These are phyloP conservation scores for Stephania japonica DNA, from an alignment of 164 flowering plant genomes.

Conservation along the genomic window DNA sequence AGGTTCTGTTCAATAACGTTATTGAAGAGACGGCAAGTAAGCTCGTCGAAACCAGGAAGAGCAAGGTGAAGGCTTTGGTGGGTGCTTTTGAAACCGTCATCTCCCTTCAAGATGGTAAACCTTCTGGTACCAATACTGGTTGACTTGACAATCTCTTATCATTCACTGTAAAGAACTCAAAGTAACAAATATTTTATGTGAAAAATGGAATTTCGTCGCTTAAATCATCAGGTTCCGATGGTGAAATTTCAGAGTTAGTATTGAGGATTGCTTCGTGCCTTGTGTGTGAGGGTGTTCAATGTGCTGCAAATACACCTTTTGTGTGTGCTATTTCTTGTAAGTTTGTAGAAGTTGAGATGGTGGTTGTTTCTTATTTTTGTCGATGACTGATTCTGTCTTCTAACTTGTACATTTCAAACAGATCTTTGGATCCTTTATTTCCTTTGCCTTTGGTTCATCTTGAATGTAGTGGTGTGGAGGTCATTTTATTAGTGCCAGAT, in stretches of 20 bases:
- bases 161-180: constrained; percentile 4
- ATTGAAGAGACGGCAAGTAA: constrained; percentile 64
- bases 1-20: constrained; percentile 41
- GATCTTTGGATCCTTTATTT: neutral
- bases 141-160: neutral
- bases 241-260: neutral
- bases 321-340: neutral
- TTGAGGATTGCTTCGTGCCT: neutral
- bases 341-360: neutral
- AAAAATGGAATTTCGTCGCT: neutral
- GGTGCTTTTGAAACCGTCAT: constrained; percentile 71
- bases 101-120: constrained; percentile 42
- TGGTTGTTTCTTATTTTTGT: neutral
- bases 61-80: constrained; percentile 70
- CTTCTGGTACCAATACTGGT: constrained; percentile 4
- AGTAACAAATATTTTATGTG: neutral
- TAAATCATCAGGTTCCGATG: neutral
- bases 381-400: neutral
- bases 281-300: neutral
- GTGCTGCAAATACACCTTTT: neutral
- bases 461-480: neutral
- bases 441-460: neutral
- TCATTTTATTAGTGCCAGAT: neutral
- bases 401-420: neutral
- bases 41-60: constrained; percentile 44